Evolutionary conservation across 2,329 filamentous ascomycete genomes (phyloP), one percentile per base, ranked within the genome.

Genomic region (Penicillium crustosum): DNA sequence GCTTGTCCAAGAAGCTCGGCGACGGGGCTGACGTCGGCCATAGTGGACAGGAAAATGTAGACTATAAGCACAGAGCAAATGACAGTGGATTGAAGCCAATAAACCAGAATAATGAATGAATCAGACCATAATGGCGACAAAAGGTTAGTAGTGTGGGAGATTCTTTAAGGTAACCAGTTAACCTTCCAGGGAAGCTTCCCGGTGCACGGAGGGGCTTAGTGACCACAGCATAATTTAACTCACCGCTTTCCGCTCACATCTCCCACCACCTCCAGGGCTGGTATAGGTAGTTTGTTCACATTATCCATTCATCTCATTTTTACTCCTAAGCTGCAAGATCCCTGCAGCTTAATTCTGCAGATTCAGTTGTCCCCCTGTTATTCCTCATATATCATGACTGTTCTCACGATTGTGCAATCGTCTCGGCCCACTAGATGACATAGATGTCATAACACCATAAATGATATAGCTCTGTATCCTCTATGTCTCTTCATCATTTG

Each of bases 1-100:
- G 73, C 66, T 49, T 72, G 71, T 38, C 75, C 77, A 39, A 79
- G 62, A 39, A 75, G 62, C 68, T 78, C 73, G 35, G 71, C 69
- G 41, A 76, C 60, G 53, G 73, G 70, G 65, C 68, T 75, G 49
- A 75, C 62, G 51, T 74, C 63, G 45, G 67, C 62, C 73, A 76
- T 75, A 15, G 50, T 62, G 59, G 19, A 59, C 31, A 49, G 45
- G 41, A 53, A 23, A 7, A 33, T 5, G n/a, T 27, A 39, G 27
- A 45, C 36, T 15, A 45, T 52, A 25, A 45, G n/a, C 36, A 53
- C 44, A 25, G 33, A 25, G 41, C 44, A 38, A 45, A 51, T 39
- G 25, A 35, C 13, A 31, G 35, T n/a, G 0, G 13, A 25, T 25
- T 39, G 8, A 39, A 17, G 13, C 7, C 23, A 21, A 35, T 7